Base-by-base conservation (phyloP, 306 rosid species). In the Calophaca sinica region DNA sequence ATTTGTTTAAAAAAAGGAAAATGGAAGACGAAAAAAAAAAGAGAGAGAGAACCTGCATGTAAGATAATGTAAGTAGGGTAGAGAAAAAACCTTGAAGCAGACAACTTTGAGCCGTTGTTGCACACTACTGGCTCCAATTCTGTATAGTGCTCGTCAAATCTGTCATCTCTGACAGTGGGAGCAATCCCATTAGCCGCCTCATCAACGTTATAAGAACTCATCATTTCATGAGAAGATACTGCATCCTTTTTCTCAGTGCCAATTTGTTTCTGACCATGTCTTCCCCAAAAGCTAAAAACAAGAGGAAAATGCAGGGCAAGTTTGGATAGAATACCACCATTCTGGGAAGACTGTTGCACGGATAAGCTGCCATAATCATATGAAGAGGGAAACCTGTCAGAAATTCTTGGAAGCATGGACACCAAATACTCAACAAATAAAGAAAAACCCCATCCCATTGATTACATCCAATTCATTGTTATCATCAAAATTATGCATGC, bases 221-320 rank as follows among this genome's bases (percentile, higher is more conserved):
- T 82, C 74, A 14, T 77, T 68, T 77, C 79, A 32, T 71, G 68
- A 63, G 57, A 70, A 74, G 60, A 57, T 81, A 62, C 75, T 68
- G 74, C 64, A 75, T 61, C 68, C 61, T 53, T 84, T 79, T 82
- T 84, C 65, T 33, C 57, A 59, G 66, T 39, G 62, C 70, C 87
- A 73, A 55, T 77, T 77, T 75, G 68, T 50, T 74, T 85, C 31
- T 46, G 77, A 76, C 78, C 66, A 32, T 57, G 75, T 70, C 79
- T 84, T 76, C 86, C 82, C 84, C 88, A 81, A 80, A 91, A 87
- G 79, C 75, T 80, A 70, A 87, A 86, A 70, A 94, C 53, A 76
- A 79, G 85, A 65, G 98, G 97, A 62, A 94, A 87, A 81, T 72
- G 93, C 85, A 55, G 84, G 50, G 93, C 96, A 73, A 94, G 85